Percentiles rank a stretch among this genome's conserved stretches.
Evolutionary conservation across 1,284 basidiomycete species (phyloP).

Genomic region (Ganoderma lucidum): DNA sequence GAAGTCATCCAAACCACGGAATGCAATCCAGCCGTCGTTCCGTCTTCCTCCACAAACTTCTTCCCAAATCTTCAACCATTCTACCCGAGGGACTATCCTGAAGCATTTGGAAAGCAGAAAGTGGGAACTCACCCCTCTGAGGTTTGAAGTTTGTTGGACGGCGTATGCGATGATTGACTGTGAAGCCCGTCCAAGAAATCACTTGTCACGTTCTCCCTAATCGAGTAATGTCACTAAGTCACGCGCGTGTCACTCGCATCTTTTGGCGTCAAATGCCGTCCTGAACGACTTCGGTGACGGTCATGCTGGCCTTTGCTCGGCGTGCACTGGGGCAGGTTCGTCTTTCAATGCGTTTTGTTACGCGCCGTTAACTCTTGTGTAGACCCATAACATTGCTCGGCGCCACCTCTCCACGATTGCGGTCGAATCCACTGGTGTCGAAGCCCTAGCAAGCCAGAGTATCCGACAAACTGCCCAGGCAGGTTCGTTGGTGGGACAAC

Average conservation of each 20-base stretch:
- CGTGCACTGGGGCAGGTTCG: slow-evolving; percentile 37
- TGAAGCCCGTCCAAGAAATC: slow-evolving; percentile 34
- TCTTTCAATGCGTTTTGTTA: not conserved
- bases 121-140: slow-evolving; percentile 50
- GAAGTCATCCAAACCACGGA: slow-evolving; percentile 46
- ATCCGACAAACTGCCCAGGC: slow-evolving; percentile 14
- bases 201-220: slow-evolving; percentile 12
- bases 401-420: slow-evolving; percentile 31
- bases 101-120: slow-evolving; percentile 24
- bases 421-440: slow-evolving; percentile 10
- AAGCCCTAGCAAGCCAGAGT: not conserved
- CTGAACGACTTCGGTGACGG: slow-evolving; percentile 20
- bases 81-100: slow-evolving; percentile 8
- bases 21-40: slow-evolving; percentile 50
- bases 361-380: not conserved
- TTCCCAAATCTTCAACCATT: slow-evolving; percentile 13
- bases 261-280: slow-evolving; percentile 21
- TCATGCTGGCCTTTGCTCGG: slow-evolving; percentile 41
- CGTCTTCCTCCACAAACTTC: slow-evolving; percentile 21
- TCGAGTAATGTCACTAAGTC: slow-evolving; percentile 15
- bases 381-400: slow-evolving; percentile 22
- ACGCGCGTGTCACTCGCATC: not conserved
- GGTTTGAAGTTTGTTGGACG: slow-evolving; percentile 43
- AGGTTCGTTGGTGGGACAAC: slow-evolving; percentile 4
- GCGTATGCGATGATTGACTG: slow-evolving; percentile 31